Evolutionary conservation across 179 eudicot genomes (phyloP).

Genomic region (Drosera spatulata): DNA sequence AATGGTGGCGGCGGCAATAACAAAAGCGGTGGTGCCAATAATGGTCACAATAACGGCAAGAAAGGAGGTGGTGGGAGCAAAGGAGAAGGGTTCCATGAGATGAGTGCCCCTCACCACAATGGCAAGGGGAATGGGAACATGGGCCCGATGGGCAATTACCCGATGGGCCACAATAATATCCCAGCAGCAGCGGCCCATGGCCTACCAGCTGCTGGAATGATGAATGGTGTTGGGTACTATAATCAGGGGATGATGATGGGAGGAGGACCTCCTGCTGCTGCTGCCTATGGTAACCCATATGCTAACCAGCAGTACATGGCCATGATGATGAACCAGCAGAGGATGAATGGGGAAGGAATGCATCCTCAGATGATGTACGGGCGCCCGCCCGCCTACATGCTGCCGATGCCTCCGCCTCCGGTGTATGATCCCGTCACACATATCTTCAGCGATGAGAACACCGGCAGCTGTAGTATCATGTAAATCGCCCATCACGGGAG

Average conservation of each 20-base stretch:
- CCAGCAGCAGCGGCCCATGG: constrained; percentile 39
- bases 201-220: constrained; percentile 32
- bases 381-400: constrained; percentile 24
- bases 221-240: constrained; percentile 28
- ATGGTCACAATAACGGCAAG: constrained; percentile 5
- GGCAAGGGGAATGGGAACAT: constrained; percentile 20
- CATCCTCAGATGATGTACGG: constrained; percentile 53
- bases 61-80: constrained; percentile 30
- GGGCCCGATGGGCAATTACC: constrained; percentile 31
- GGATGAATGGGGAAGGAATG: constrained; percentile 23
- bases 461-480: constrained; percentile 77
- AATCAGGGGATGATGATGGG: constrained; percentile 19
- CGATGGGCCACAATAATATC: constrained; percentile 33
- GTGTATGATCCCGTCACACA: constrained; percentile 40
- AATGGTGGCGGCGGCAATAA: constrained; percentile 6
- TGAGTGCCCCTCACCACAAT: constrained; percentile 15
- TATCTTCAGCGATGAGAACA: constrained; percentile 74
- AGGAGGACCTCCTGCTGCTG: constrained; percentile 6
- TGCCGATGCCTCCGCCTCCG: constrained; percentile 19
- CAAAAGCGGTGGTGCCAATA: constrained; percentile 14
- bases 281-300: constrained; percentile 25
- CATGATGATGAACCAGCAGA: constrained; percentile 65
- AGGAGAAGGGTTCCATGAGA: constrained; percentile 20
- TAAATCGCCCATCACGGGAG: constrained; percentile 15
- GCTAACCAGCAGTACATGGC: constrained; percentile 56